Evolutionary conservation across 768 basidiomycete species (phyloP), one percentile per base, ranked within the genome.

Genomic region (Dentipellis sp.): DNA sequence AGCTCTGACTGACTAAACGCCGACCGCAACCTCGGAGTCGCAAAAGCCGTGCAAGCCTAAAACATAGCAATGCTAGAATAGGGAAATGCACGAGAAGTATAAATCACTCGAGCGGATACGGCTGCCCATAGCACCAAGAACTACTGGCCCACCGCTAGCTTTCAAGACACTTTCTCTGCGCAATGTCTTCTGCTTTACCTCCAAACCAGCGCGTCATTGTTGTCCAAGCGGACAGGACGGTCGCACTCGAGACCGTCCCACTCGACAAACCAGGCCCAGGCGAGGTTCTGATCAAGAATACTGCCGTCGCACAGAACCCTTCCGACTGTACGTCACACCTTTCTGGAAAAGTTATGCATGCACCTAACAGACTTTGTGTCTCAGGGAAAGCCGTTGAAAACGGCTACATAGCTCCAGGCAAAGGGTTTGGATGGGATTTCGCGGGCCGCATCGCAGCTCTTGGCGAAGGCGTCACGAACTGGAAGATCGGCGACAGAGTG

Each of bases 241-340:
- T 46, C 22, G 40, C 8, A 10, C 4, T 60, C 34, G 12, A 35
- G 9, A 3, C 21, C 10, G 38, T 56, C 7, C 23, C 36, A 21
- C 35, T 59, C 10, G 54, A 53, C 8, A 34, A 39, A 37, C 57
- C 60, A 11, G 54, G 50, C 10, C 42, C 53, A 8, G 52, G 52
- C 10, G 38, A 57, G 38, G 46, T 61, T n/a, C 53, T 61, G 47
- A 38, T 61, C 58, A 55, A 59, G 51, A 58, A 58, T 22, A 50
- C 37, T 3, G 55, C 52, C 4, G 47, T 51, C 3, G 58, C 39
- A 19, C 50, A 50, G 19, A 58, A 58, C 54, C 58, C 58, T 11
- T 12, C 46, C 1, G 58, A 58, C 58, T 58, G 58, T 54, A 48
- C 8, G 35, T 38, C 10, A 10, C 22, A 3, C n/a, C n/a, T n/a